Evolutionary conservation across 1,284 basidiomycete genomes (phyloP).

Genomic region (Apiotrichum montevideense): DNA sequence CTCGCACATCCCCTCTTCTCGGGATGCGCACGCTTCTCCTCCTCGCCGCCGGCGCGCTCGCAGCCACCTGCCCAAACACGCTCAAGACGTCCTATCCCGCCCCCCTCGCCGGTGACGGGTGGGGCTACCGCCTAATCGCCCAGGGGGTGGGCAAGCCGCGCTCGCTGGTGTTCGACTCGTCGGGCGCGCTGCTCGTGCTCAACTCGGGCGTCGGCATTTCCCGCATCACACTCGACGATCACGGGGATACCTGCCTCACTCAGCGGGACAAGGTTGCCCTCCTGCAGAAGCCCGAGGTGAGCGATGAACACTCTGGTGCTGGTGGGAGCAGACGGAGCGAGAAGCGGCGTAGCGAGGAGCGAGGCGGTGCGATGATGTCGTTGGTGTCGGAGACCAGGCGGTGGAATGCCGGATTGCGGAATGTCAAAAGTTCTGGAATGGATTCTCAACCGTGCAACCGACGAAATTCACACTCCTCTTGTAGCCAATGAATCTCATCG

Average conservation of each 20-base stretch:
- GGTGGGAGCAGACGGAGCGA: too few species aligned
- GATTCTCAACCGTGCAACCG: too few species aligned
- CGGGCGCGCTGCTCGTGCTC: conserved; percentile 9
- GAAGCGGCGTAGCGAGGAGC: too few species aligned
- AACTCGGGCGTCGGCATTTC: background rate
- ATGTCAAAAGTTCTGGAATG: too few species aligned
- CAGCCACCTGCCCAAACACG: conserved; percentile 1
- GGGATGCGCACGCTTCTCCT: background rate
- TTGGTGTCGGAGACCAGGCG: too few species aligned
- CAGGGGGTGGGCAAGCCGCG: conserved; percentile 5
- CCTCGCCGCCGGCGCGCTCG: background rate
- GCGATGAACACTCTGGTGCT: too few species aligned
- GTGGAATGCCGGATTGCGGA: too few species aligned
- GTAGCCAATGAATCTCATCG: too few species aligned
- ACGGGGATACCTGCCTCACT: conserved; percentile 6
- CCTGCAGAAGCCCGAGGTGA: background rate
- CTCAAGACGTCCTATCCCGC: background rate
- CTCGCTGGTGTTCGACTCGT: conserved; percentile 5
- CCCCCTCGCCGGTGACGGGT: background rate
- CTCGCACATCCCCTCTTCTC: too few species aligned
- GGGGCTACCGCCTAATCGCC: conserved; percentile 2
- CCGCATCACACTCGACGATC: conserved; percentile 6
- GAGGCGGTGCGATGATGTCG: too few species aligned
- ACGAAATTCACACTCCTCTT: too few species aligned
- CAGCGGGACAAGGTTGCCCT: background rate